Base-by-base conservation (phyloP, 306 rosid species). In the Urtica urens region DNA sequence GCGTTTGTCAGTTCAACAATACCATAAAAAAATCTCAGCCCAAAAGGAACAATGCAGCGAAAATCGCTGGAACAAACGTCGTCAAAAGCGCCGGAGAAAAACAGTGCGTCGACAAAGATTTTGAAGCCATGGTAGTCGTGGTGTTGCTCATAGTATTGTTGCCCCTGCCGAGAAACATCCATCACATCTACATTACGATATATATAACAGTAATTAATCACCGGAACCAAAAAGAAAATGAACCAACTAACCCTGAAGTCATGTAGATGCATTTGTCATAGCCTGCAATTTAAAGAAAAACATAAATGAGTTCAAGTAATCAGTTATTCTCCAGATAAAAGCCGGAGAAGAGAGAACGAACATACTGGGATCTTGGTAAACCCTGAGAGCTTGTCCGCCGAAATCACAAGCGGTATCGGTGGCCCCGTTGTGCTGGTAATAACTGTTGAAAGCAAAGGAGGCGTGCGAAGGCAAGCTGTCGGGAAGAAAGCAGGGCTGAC, bases 401-500 rank as follows among this genome's bases (percentile, higher is more conserved):
- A 92, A 92, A 60, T 94, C 69, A 71, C 99, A 92, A 14, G 99
- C 99, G 60, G 85, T 67, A 65, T 85, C 96, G 33, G 93, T 77
- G 24, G 86, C 99, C 48, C 96, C 96, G 28, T 79, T 82, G 51
- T 85, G 99, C 74, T 92, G 96, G 67, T 79, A 85, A 54, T 82
- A 85, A 65, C 58, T 78, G 59, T 92, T 92, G 68, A 85, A 92
- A 2, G 87, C 99, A n/a, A 7, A 85, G 4, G 99, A 92, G 51
- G 96, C 96, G 51, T 79, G 99, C 1, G 99, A 82, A 26, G 46
- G 83, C 18, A 76, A 53, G 66, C 73, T 82, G 70, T 92, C 94
- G 15, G 99, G 99, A 65, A 85, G 86, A 34, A 64, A 92, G 67
- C 96, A 92, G 42, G 99, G 94, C 55, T 92, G 94, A 70, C 96